Base-by-base conservation (phyloP, 2,329 filamentous ascomycete genomes). In the Elsinoe australis region DNA sequence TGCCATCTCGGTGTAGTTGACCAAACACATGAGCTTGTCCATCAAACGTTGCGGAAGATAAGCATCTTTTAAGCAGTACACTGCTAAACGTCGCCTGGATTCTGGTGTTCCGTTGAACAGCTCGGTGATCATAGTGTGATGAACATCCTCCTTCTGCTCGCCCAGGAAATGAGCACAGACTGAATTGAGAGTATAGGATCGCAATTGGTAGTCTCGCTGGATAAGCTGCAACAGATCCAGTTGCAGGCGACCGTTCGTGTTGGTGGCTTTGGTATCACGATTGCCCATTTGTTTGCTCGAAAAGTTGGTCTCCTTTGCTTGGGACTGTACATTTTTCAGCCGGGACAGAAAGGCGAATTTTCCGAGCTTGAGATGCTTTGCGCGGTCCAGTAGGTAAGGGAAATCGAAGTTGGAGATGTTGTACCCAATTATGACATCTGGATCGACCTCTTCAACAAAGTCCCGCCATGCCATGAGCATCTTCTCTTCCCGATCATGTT, bases 391-490 rank as follows among this genome's bases (percentile, higher is more conserved):
- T 0, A 98, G 77, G 62, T 98, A 98, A 0, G 90, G 90, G 55
- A 98, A 96, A 71, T 98, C 92, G 67, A 98, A 98, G 69, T 98
- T 98, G 62, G 86, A 73, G 68, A 94, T 98, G 66, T 98, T 98
- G 80, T 98, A 98, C 36, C 92, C 92, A 49, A 94, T 98, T 60
- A 98, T 95, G 55, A 98, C 85, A 68, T 98, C 92, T 0, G 92
- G 90, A 56, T 98, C 92, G 1, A 92, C 87, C 58, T 87, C 80
- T 57, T 94, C 76, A 12, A 98, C 67, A 55, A 98, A 98, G 51
- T 94, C 77, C 59, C 85, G 82, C 92, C 92, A 98, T 33, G 82
- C 80, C 67, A 83, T 80, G n/a, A 98, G 73, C 89, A 98, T 92
- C 52, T 88, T 80, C 48, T 84, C 80, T 64, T 98, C 92, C 34